These are phyloP conservation scores for Pisolithus sp. DNA, from an alignment of 768 basidiomycete genomes.

Conservation along the genomic window DNA sequence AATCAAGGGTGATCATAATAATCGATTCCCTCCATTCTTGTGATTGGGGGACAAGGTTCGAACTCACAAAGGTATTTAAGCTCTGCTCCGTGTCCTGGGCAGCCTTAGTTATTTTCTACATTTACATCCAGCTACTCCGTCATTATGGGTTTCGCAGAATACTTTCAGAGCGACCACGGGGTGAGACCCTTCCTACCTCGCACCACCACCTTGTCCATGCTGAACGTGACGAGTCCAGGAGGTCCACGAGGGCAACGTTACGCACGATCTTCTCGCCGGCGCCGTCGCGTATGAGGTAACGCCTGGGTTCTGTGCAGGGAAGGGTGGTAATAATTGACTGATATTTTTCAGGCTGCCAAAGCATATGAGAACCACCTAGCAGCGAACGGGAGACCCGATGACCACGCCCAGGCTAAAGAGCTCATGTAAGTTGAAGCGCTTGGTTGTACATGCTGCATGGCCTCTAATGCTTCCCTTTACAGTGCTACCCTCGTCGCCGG, in stretches of 20 bases:
- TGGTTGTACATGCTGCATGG: not conserved
- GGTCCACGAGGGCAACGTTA: slow-evolving; percentile 4
- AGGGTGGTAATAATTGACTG: not conserved
- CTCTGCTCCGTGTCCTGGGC: too few species aligned
- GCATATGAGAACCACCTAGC: slow-evolving; percentile 13
- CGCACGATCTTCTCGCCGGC: slow-evolving; percentile 18
- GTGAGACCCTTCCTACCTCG: not conserved
- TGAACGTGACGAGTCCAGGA: not conserved
- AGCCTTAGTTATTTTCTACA: too few species aligned
- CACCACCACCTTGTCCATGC: not conserved
- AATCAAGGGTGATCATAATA: too few species aligned
- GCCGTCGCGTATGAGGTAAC: slow-evolving; percentile 13
- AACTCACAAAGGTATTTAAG: too few species aligned
- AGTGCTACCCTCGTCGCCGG: slow-evolving; percentile 10
- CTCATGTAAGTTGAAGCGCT: slow-evolving; percentile 7
- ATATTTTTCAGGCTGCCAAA: slow-evolving; percentile 9
- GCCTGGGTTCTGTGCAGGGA: not conserved
- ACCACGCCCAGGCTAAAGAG: slow-evolving; percentile 19
- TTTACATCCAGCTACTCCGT: too few species aligned
- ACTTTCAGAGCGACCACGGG: not conserved
- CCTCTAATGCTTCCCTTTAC: not conserved
- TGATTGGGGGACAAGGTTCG: too few species aligned
- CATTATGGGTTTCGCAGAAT: not conserved
- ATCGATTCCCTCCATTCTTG: too few species aligned
- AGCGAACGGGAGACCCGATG: slow-evolving; percentile 12